phyloP scores from a whole-genome alignment of 2,329 filamentous ascomycete species.

The Botryotinia globosa region DNA sequence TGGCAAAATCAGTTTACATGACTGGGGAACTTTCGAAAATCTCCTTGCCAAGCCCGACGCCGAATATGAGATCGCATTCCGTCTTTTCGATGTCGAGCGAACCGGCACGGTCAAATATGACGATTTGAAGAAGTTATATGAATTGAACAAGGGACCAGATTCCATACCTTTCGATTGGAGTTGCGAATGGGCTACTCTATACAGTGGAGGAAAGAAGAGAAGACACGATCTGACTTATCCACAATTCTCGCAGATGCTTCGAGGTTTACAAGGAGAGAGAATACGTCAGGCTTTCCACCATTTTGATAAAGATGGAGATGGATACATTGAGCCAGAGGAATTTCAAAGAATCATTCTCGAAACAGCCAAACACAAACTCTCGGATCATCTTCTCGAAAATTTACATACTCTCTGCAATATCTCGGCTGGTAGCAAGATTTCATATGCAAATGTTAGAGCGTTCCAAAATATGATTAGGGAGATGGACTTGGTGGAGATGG shows the following conservation, averaged over 20 bases:
- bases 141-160: slow-evolving; percentile 79
- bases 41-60: slow-evolving; percentile 90
- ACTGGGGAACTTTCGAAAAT: slow-evolving; percentile 94
- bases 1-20: slow-evolving; percentile 73
- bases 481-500: slow-evolving; percentile 95
- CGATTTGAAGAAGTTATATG: slow-evolving; percentile 79
- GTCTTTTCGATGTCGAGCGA: slow-evolving; percentile 85
- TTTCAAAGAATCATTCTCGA: slow-evolving; percentile 96
- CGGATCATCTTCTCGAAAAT: slow-evolving; percentile 89
- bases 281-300: slow-evolving; percentile 92
- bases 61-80: slow-evolving; percentile 98
- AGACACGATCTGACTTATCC: slow-evolving; percentile 90
- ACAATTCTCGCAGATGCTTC: slow-evolving; percentile 97
- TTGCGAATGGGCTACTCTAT: slow-evolving; percentile 92
- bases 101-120: slow-evolving; percentile 87
- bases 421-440: slow-evolving; percentile 85
- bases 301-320: slow-evolving; percentile 88
- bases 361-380: slow-evolving; percentile 92
- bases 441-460: slow-evolving; percentile 93
- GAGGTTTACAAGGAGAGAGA: slow-evolving; percentile 91
- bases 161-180: slow-evolving; percentile 96
- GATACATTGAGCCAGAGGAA: slow-evolving; percentile 91
- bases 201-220: slow-evolving; percentile 84
- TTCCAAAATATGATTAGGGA: slow-evolving; percentile 98
- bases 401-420: slow-evolving; percentile 94